Evolutionary conservation across 2,329 filamentous ascomycete species (phyloP), one percentile per base, ranked within the genome.

Genomic region (Fusarium denticulatum): DNA sequence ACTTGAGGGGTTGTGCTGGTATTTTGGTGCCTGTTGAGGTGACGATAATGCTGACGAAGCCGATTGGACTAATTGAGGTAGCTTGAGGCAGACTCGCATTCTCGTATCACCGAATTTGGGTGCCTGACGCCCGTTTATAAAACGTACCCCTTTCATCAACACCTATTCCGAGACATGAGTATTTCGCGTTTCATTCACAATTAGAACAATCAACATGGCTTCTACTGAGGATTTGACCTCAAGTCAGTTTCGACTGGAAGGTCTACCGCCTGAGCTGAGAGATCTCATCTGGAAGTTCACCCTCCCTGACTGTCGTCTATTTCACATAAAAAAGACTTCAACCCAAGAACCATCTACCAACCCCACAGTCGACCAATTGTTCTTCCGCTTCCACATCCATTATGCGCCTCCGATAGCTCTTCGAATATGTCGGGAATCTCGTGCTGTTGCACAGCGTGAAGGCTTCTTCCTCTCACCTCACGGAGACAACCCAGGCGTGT

Each of bases 231-330:
- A 32, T 16, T 46, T 8, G 36, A 22, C 16, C 28, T 14, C 50
- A 18, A 42, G 4, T 3, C n/a, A 13, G 7, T n/a, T 76, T 4
- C 49, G 60, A 32, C 62, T 80, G 24, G 64, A 49, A 3, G 30
- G 32, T 24, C 66, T 81, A 6, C 79, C 80, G 1, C 56, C 50
- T 6, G 80, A 81, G 61, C 67, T 82, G 37, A 74, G 79, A 32
- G 70, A 78, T 32, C 66, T 78, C 36, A 72, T 81, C 57, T 82
- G 81, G 78, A 71, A 76, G 42, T 74, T 76, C 36, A 75, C 75
- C 1, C 76, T 80, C 2, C 79, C 79, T 13, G 36, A 61, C 5
- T 45, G 60, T n/a, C 79, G 79, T 53, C 64, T 82, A 46, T 82
- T 82, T 60, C 78, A 81, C 49, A 59, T 81, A 59, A 73, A 72